phyloP scores from a whole-genome alignment of 177 flowering plant species.

The Telopea speciosissima region DNA sequence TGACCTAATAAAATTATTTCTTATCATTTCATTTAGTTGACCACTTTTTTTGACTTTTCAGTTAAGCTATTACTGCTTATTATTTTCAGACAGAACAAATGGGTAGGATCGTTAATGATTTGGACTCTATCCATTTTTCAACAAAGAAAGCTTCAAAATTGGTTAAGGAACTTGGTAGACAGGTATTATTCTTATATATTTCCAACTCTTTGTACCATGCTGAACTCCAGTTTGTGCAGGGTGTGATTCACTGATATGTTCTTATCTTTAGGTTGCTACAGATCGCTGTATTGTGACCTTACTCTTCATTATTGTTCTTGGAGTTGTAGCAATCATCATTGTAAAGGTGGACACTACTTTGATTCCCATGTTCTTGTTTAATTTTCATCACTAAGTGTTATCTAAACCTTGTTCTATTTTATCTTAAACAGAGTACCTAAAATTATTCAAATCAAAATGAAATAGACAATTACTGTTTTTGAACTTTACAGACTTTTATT shows the following conservation, averaged over 20 bases:
- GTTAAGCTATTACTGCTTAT: too few species aligned
- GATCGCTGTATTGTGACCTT: slow-evolving; percentile 62
- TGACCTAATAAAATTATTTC: slow-evolving; percentile 17
- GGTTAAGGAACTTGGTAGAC: too few species aligned
- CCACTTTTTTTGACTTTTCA: too few species aligned
- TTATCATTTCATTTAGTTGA: too few species aligned
- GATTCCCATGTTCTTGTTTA: neutral
- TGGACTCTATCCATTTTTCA: slow-evolving; percentile 68
- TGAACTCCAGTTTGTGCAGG: neutral
- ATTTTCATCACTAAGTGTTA: too few species aligned
- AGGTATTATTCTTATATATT: neutral
- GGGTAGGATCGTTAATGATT: slow-evolving; percentile 65
- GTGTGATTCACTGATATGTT: slow-evolving; percentile 2
- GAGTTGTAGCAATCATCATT: slow-evolving; percentile 60
- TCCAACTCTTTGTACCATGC: neutral
- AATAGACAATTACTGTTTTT: too few species aligned
- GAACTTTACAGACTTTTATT: too few species aligned
- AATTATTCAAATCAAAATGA: too few species aligned
- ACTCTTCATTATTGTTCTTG: slow-evolving; percentile 54
- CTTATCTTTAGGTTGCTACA: slow-evolving; percentile 51
- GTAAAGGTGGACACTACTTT: slow-evolving; percentile 39
- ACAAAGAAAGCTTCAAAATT: slow-evolving; percentile 50
- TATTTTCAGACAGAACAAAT: slow-evolving; percentile 64
- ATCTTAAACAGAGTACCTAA: too few species aligned
- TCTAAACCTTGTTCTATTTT: too few species aligned